Evolutionary conservation across 2,329 filamentous ascomycete genomes (phyloP).

Genomic region (Diaporthe ilicicola): DNA sequence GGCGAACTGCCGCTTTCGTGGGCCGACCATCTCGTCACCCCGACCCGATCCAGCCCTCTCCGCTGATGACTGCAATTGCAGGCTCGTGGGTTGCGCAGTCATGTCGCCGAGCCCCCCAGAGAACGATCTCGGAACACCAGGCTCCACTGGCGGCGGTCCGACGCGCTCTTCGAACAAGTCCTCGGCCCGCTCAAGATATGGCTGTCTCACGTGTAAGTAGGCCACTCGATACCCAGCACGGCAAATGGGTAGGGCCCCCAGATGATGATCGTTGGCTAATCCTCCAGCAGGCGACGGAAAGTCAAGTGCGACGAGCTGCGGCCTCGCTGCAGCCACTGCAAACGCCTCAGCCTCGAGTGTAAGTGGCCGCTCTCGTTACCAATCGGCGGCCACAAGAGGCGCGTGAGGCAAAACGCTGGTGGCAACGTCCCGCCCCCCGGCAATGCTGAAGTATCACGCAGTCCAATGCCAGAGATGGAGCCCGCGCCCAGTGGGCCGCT

Average conservation of each 20-base stretch:
- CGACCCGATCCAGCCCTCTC: neutral
- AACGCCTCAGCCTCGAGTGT: slow-evolving; percentile 61
- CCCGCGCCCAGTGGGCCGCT: slow-evolving; percentile 17
- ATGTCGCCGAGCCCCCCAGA: slow-evolving; percentile 19
- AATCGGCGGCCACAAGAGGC: neutral
- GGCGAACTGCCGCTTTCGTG: neutral
- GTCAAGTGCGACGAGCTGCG: slow-evolving; percentile 63
- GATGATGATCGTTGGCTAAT: slow-evolving; percentile 19
- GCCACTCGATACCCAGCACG: slow-evolving; percentile 32
- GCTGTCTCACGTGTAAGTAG: slow-evolving; percentile 58
- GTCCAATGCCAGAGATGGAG: slow-evolving; percentile 25
- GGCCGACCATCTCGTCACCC: slow-evolving; percentile 3
- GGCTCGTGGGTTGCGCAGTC: neutral
- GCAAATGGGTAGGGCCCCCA: neutral
- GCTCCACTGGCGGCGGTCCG: neutral
- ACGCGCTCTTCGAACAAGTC: slow-evolving; percentile 20
- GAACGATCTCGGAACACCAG: neutral
- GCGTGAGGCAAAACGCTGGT: slow-evolving; percentile 9
- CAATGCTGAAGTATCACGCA: slow-evolving; percentile 18
- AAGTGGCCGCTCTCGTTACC: slow-evolving; percentile 50
- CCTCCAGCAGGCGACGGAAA: slow-evolving; percentile 54
- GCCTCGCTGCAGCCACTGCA: slow-evolving; percentile 62
- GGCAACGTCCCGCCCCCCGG: neutral
- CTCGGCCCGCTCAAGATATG: slow-evolving; percentile 45
- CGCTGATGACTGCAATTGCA: neutral